Base-by-base conservation (phyloP, 2,329 filamentous ascomycete genomes). In the Lachnellula willkommii region DNA sequence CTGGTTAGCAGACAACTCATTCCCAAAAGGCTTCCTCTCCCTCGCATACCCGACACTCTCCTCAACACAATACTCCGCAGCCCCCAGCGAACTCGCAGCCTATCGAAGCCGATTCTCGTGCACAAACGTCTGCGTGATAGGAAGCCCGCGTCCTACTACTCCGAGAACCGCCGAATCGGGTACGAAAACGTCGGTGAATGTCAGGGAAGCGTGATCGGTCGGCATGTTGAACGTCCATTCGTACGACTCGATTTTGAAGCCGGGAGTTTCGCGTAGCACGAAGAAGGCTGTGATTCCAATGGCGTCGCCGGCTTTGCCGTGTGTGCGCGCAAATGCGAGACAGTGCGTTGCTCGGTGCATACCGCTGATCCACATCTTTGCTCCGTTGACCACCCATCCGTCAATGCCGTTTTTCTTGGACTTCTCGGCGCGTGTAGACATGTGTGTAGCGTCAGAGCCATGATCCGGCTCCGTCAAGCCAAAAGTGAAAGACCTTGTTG, bases 221-320 rank as follows among this genome's bases (percentile, higher is more conserved):
- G 82, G 82, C 82, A 85, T 86, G 63, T 85, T 85, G 52, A 85
- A 75, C 1, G 82, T 85, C 80, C 81, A 85, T 68, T 85, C 78
- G 61, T 82, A 85, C 39, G 78, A 81, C 47, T 78, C 74, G 7
- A 83, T 75, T 22, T 74, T 72, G 15, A 85, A 62, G 0, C 20
- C 82, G 1, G 74, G 73, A 0, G 80, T 77, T 1, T 77, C 70
- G 35, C 72, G 69, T 2, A 82, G 81, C 1, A 84, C 77, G 28
- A 85, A 73, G 62, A 85, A 85, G 51, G 81, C 83, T 1, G 80
- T 82, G 43, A 85, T 84, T 0, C 83, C 83, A 53, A 72, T 74
- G 0, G 78, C 72, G 4, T 77, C 74, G 1, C 82, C 82, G 20
- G 77, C 66, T 49, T 74, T 71, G 2, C 80, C 80, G 14, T 74